Percentiles rank a stretch among this genome's conserved stretches.
Conservation (phyloP, 169 alveolate genomes). For the Plasmodium vivax region DNA sequence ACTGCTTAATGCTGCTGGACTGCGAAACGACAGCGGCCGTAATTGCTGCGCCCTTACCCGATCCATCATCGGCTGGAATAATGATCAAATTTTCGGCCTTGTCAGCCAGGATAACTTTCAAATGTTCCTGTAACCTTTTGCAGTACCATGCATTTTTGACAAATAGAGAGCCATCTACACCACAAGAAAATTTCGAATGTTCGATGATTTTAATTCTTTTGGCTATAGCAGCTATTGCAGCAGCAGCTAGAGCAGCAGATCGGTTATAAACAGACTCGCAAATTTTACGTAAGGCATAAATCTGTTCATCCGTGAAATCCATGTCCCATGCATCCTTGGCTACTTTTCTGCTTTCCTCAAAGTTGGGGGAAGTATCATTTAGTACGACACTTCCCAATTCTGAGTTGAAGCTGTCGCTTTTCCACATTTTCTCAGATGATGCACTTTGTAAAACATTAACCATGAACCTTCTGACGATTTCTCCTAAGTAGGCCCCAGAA, state of each 20-base stretch:
- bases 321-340: conserved; percentile 82
- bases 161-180: conserved; percentile 89
- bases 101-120: conserved; percentile 80
- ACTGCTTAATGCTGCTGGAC: neutral
- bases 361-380: conserved; percentile 81
- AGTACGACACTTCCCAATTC: conserved; percentile 81
- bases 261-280: conserved; percentile 86
- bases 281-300: conserved; percentile 78
- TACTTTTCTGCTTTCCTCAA: conserved; percentile 76
- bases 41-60: conserved; percentile 93
- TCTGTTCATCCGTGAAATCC: conserved; percentile 76
- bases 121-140: conserved; percentile 77
- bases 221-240: conserved; percentile 86
- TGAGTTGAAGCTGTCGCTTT: conserved; percentile 79
- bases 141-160: conserved; percentile 89
- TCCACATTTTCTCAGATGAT: conserved; percentile 88
- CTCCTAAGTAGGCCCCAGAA: conserved; percentile 92
- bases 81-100: conserved; percentile 78
- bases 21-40: conserved; percentile 87
- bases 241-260: conserved; percentile 91
- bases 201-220: conserved; percentile 83
- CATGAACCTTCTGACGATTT: conserved; percentile 86
- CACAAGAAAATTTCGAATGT: conserved; percentile 81
- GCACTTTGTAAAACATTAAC: conserved; percentile 81
- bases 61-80: conserved; percentile 89